Evolutionary conservation across 768 basidiomycete genomes (phyloP).

Genomic region (Russula earlei): DNA sequence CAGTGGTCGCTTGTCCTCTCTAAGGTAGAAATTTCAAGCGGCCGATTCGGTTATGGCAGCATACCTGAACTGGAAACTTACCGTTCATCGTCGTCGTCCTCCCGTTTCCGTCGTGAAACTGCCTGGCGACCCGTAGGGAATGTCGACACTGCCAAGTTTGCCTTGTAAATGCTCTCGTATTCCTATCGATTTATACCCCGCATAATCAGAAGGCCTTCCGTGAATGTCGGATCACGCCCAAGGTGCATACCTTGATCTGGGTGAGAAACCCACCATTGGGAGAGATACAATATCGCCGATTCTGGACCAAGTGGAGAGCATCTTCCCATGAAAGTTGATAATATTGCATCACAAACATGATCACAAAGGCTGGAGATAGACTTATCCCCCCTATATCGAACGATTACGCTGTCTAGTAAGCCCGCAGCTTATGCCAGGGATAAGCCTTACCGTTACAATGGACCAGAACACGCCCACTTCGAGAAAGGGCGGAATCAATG

Average conservation of each 20-base stretch:
- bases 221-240: not conserved
- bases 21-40: conserved; percentile 10
- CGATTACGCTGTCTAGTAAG: not conserved
- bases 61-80: conserved; percentile 11
- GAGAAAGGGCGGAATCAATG: conserved; percentile 58
- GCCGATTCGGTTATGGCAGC: not conserved
- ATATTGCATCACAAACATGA: conserved; percentile 90
- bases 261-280: conserved; percentile 88
- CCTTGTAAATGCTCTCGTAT: conserved; percentile 88
- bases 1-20: conserved; percentile 36
- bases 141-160: conserved; percentile 55
- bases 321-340: conserved; percentile 80
- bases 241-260: conserved; percentile 69
- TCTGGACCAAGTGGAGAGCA: conserved; percentile 80
- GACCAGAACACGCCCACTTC: conserved; percentile 70
- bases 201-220: not conserved
- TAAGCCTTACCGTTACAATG: conserved; percentile 76
- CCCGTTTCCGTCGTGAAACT: conserved; percentile 54
- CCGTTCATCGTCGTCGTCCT: conserved; percentile 51
- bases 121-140: conserved; percentile 42
- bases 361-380: conserved; percentile 79
- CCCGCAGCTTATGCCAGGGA: not conserved
- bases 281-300: conserved; percentile 86
- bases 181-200: conserved; percentile 41
- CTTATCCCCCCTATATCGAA: conserved; percentile 66